phyloP scores from a whole-genome alignment of 2,329 filamentous ascomycete genomes.

The Fusarium tricinctum region DNA sequence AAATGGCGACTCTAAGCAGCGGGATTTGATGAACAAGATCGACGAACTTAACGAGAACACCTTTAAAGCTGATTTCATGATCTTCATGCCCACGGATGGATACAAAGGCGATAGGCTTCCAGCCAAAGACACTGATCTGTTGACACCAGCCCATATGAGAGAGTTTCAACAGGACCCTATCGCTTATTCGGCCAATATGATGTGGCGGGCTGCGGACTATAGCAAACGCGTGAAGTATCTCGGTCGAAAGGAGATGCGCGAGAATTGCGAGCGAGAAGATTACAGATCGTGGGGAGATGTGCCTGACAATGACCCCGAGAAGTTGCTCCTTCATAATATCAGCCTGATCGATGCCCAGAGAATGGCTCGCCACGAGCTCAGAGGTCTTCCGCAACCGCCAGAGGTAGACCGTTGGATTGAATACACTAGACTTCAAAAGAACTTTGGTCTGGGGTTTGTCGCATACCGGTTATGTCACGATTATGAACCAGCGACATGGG shows the following conservation, averaged over 20 bases:
- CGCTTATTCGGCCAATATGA: constrained; percentile 23
- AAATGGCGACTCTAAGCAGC: constrained; percentile 22
- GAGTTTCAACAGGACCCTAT: constrained; percentile 23
- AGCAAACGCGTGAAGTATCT: constrained; percentile 9
- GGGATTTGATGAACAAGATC: constrained; percentile 41
- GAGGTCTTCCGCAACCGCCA: background rate
- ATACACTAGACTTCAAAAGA: background rate
- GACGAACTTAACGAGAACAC: constrained; percentile 46
- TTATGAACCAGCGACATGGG: constrained; percentile 44
- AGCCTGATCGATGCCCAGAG: constrained; percentile 30
- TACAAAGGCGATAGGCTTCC: constrained; percentile 45
- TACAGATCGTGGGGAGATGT: background rate
- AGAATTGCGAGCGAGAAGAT: background rate
- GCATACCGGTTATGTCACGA: constrained; percentile 44
- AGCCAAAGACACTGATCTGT: constrained; percentile 17
- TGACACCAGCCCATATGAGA: constrained; percentile 1
- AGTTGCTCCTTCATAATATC: background rate
- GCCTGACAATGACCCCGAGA: constrained; percentile 12
- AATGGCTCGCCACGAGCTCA: constrained; percentile 30
- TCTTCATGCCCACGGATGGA: constrained; percentile 50
- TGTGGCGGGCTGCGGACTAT: constrained; percentile 22
- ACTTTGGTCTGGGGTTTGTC: constrained; percentile 1
- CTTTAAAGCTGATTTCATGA: constrained; percentile 43
- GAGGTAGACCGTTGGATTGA: constrained; percentile 29
- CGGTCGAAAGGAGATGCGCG: constrained; percentile 13